phyloP scores from a whole-genome alignment of 2,329 filamentous ascomycete genomes.

The Graphiopsis chlorocephala region DNA sequence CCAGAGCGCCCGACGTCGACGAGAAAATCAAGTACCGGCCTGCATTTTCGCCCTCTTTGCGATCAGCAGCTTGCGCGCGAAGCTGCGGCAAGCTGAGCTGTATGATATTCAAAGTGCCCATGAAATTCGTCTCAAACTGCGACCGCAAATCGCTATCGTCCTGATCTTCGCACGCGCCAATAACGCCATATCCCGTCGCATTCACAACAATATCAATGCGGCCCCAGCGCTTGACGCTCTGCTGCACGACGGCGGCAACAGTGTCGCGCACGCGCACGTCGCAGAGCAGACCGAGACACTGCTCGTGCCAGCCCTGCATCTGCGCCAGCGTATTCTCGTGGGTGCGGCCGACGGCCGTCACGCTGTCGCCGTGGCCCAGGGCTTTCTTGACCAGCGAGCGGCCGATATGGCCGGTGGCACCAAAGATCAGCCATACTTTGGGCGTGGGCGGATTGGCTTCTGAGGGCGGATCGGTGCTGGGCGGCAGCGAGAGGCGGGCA shows the following conservation, averaged over 20 bases:
- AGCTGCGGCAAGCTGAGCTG: conserved; percentile 87
- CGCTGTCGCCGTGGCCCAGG: conserved; percentile 75
- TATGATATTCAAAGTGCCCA: conserved; percentile 90
- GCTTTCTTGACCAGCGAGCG: conserved; percentile 82
- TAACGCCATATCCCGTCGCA: conserved; percentile 92
- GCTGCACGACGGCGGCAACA: conserved; percentile 68
- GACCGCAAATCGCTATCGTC: conserved; percentile 92
- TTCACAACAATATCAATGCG: conserved; percentile 87
- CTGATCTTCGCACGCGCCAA: conserved; percentile 94
- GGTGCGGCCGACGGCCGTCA: conserved; percentile 80
- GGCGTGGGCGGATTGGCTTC: conserved; percentile 67
- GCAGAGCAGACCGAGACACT: conserved; percentile 78
- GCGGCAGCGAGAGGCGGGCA: conserved; percentile 60
- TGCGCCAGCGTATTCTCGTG: conserved; percentile 71
- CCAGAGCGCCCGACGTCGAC: conserved; percentile 86
- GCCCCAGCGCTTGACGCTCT: conserved; percentile 66
- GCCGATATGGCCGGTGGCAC: conserved; percentile 95
- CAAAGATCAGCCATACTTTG: conserved; percentile 93
- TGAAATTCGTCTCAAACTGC: conserved; percentile 97
- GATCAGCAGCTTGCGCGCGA: conserved; percentile 58
- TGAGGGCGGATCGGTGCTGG: conserved; percentile 81
- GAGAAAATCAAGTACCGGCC: conserved; percentile 94
- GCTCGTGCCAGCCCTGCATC: conserved; percentile 68
- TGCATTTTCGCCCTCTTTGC: conserved; percentile 28
- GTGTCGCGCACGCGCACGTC: conserved; percentile 83